Evolutionary conservation across 805 yeast species (phyloP).

Genomic region (Peterozyma toletana): DNA sequence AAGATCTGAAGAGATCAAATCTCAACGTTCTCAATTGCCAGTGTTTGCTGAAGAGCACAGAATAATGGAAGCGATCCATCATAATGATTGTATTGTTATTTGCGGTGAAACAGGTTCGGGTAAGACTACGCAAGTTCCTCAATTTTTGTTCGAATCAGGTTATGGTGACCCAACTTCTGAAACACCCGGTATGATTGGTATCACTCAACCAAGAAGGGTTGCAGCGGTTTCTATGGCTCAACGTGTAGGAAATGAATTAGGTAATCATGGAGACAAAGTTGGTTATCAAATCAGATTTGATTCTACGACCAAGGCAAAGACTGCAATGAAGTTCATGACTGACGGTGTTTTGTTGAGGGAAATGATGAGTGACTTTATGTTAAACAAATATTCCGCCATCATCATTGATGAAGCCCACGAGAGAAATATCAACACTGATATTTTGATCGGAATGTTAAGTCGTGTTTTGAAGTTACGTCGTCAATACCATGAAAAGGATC

Average conservation of each 20-base stretch:
- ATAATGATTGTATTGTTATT: constrained; percentile 81
- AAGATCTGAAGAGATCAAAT: constrained; percentile 61
- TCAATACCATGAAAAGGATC: constrained; percentile 39
- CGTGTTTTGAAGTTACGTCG: constrained; percentile 73
- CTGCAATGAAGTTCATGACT: constrained; percentile 83
- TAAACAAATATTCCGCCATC: constrained; percentile 77
- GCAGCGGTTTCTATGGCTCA: constrained; percentile 91
- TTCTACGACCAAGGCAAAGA: constrained; percentile 51
- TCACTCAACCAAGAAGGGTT: constrained; percentile 93
- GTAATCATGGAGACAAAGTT: constrained; percentile 61
- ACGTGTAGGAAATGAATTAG: constrained; percentile 72
- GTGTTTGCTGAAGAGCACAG: constrained; percentile 86
- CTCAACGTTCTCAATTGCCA: constrained; percentile 66
- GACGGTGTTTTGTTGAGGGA: constrained; percentile 92
- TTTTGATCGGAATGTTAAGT: constrained; percentile 89
- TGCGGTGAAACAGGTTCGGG: constrained; percentile 99
- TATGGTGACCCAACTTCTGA: constrained; percentile 58
- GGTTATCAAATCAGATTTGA: constrained; percentile 84
- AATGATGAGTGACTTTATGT: constrained; percentile 79
- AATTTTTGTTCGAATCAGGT: constrained; percentile 89
- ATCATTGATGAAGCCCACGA: constrained; percentile 98
- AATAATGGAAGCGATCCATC: constrained; percentile 93
- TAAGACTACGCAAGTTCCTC: constrained; percentile 97
- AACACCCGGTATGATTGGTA: constrained; percentile 90
- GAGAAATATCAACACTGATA: constrained; percentile 92